Percentiles rank a stretch among this genome's conserved stretches.
Conservation (phyloP, 306 rosid genomes). For the Cicer cuneatum region DNA sequence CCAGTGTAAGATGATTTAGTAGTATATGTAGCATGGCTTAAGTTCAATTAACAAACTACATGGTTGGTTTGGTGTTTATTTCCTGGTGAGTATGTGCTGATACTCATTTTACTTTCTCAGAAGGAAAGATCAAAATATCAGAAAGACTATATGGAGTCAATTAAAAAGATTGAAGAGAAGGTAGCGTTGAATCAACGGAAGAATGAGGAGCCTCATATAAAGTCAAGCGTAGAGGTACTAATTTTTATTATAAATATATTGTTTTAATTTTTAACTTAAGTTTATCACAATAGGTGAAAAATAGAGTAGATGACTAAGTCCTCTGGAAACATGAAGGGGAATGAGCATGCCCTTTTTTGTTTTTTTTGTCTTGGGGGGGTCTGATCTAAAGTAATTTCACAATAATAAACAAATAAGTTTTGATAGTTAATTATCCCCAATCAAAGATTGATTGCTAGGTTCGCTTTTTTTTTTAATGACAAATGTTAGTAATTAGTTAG, state of each 20-base stretch:
- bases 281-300: conserved; percentile 5
- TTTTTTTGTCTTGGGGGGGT: conserved; percentile 13
- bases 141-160: conserved; percentile 86
- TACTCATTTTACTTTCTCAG: conserved; percentile 54
- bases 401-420: conserved; percentile 29
- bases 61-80: conserved; percentile 39
- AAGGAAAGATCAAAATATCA: conserved; percentile 85
- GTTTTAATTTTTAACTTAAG: conserved; percentile 16
- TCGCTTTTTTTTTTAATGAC: conserved; percentile 19
- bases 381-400: conserved; percentile 14
- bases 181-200: conserved; percentile 63
- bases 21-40: conserved; percentile 11
- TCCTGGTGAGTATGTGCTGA: conserved; percentile 37
- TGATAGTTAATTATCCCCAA: background rate
- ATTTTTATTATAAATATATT: conserved; percentile 23
- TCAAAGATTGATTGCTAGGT: conserved; percentile 23
- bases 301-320: conserved; percentile 25
- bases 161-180: conserved; percentile 92
- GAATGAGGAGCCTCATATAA: conserved; percentile 53
- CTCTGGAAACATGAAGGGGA: conserved; percentile 33
- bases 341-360: background rate
- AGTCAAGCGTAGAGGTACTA: conserved; percentile 53
- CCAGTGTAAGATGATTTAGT: conserved; percentile 18
- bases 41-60: conserved; percentile 22
- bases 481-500: background rate